Evolutionary conservation across 805 yeast genomes (phyloP).

Genomic region (Phaffomyces thermotolerans): DNA sequence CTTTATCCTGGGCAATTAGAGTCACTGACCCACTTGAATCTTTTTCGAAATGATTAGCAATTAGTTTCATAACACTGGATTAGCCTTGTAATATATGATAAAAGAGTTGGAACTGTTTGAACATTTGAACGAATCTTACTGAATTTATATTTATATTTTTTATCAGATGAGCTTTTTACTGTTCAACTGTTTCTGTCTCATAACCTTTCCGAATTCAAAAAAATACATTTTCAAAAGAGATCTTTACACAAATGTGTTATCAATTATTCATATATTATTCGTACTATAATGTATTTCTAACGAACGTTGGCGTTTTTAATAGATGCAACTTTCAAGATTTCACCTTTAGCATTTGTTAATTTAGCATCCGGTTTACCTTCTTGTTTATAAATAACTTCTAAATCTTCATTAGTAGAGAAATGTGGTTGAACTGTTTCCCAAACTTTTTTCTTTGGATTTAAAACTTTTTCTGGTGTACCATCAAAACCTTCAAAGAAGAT

Average conservation of each 20-base stretch:
- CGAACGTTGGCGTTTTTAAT: conserved; percentile 75
- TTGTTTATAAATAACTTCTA: conserved; percentile 72
- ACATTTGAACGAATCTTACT: no score
- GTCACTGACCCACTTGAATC: conserved; percentile 61
- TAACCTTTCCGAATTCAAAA: not conserved
- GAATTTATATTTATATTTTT: not conserved
- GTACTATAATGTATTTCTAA: conserved; percentile 26
- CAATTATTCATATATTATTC: not conserved
- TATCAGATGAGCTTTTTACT: not conserved
- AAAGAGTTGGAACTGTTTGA: no score
- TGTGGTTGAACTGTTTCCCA: conserved; percentile 95
- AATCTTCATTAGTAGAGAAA: conserved; percentile 70
- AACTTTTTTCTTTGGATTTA: conserved; percentile 96
- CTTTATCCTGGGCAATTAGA: conserved; percentile 77
- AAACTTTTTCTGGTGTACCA: conserved; percentile 81
- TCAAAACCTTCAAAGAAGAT: conserved; percentile 89
- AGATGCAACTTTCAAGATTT: conserved; percentile 64
- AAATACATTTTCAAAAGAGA: no score
- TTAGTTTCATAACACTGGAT: conserved; percentile 44
- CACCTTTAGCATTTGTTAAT: conserved; percentile 76
- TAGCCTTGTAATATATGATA: no score
- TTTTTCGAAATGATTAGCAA: conserved; percentile 42
- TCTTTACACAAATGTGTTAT: no score
- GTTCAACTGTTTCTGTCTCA: not conserved
- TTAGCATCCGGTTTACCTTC: conserved; percentile 64